phyloP scores from a whole-genome alignment of 2,329 filamentous ascomycete species.

The Diaporthe citrichinensis region DNA sequence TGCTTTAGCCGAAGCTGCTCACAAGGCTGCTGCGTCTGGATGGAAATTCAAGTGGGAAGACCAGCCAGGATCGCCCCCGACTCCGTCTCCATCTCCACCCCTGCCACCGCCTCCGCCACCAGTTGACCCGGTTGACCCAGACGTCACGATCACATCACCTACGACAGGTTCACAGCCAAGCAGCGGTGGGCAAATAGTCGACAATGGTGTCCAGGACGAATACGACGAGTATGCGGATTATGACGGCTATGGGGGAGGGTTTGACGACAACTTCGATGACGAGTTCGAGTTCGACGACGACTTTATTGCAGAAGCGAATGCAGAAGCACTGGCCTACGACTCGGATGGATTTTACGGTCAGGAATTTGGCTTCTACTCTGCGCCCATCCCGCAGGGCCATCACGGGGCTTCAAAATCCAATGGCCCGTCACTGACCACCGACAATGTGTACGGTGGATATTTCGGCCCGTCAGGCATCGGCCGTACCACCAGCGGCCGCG shows the following conservation, averaged over 20 bases:
- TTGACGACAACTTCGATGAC: constrained; percentile 61
- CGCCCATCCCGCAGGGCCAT: constrained; percentile 62
- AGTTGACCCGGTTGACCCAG: constrained; percentile 45
- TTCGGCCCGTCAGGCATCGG: constrained; percentile 83
- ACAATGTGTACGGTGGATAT: constrained; percentile 78
- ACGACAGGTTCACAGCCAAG: constrained; percentile 48
- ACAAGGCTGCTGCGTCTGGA: constrained; percentile 80
- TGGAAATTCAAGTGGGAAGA: constrained; percentile 61
- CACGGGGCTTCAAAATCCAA: constrained; percentile 52
- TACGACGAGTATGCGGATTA: constrained; percentile 62
- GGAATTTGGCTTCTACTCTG: constrained; percentile 96
- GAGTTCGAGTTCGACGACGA: constrained; percentile 85
- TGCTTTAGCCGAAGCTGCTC: constrained; percentile 85
- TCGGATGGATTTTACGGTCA: constrained; percentile 95
- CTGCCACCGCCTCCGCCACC: constrained; percentile 50
- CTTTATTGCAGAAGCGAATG: constrained; percentile 95
- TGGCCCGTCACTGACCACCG: constrained; percentile 49
- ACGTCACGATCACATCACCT: constrained; percentile 54
- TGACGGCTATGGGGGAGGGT: constrained; percentile 48
- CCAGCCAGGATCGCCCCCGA: constrained; percentile 68
- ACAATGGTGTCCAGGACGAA: constrained; percentile 61
- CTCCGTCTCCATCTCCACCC: constrained; percentile 9
- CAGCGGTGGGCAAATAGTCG: constrained; percentile 46
- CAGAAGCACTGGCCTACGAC: constrained; percentile 91
- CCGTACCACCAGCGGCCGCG: constrained; percentile 80